phyloP scores from a whole-genome alignment of 2,329 filamentous ascomycete species.

The Aureobasidium sp. region DNA sequence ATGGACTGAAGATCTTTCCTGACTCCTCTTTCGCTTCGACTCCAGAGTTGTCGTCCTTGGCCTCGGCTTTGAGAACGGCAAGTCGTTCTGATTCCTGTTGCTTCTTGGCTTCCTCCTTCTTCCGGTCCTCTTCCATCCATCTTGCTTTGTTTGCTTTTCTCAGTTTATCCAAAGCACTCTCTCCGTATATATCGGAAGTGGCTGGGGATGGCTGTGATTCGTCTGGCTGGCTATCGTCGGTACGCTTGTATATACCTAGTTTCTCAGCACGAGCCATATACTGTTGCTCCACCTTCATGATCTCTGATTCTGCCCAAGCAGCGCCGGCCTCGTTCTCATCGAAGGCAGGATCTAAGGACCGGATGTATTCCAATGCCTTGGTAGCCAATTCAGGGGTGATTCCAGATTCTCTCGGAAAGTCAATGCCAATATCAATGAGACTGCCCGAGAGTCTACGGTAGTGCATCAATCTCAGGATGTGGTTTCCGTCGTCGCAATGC shows the following conservation, averaged over 20 bases:
- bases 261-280: conserved; percentile 24
- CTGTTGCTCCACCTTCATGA: conserved; percentile 21
- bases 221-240: conserved; percentile 16
- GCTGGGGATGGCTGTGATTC: conserved; percentile 20
- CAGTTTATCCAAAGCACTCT: conserved; percentile 22
- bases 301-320: conserved; percentile 28
- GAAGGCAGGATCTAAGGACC: conserved; percentile 23
- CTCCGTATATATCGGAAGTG: conserved; percentile 21
- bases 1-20: conserved; percentile 5
- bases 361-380: conserved; percentile 26
- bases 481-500: conserved; percentile 27
- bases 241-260: conserved; percentile 27
- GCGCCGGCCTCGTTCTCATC: conserved; percentile 27
- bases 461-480: conserved; percentile 29
- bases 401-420: conserved; percentile 21
- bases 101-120: conserved; percentile 20
- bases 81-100: conserved; percentile 15
- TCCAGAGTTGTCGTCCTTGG: not conserved
- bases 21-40: not conserved
- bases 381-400: conserved; percentile 22
- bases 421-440: conserved; percentile 28
- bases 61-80: not conserved
- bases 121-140: conserved; percentile 16
- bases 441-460: conserved; percentile 29
- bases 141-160: conserved; percentile 23